Evolutionary conservation across 495 filamentous ascomycete species (phyloP).

Genomic region (Oleoguttula mirabilis): DNA sequence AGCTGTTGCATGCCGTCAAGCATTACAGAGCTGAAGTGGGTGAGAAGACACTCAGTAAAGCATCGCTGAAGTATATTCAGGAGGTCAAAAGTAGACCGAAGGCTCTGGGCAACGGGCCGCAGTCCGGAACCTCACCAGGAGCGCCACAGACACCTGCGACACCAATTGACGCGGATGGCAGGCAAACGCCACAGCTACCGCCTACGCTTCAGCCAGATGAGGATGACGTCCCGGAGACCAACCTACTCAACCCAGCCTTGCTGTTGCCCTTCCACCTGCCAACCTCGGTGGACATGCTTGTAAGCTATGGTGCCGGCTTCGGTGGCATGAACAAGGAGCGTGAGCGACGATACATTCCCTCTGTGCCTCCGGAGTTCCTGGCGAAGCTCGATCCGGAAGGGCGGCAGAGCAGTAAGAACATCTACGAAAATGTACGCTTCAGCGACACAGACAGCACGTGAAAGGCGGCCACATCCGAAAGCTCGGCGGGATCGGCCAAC

Average conservation of each 20-base stretch:
- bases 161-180: slow-evolving; percentile 9
- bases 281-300: slow-evolving; percentile 92
- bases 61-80: slow-evolving; percentile 72
- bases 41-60: slow-evolving; percentile 79
- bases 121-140: slow-evolving; percentile 12
- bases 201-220: slow-evolving; percentile 24
- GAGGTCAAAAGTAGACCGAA: slow-evolving; percentile 61
- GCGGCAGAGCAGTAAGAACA: slow-evolving; percentile 15
- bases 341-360: slow-evolving; percentile 92
- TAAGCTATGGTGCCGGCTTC: slow-evolving; percentile 88
- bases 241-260: slow-evolving; percentile 77
- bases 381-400: slow-evolving; percentile 65
- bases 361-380: slow-evolving; percentile 84
- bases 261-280: slow-evolving; percentile 92
- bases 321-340: slow-evolving; percentile 84
- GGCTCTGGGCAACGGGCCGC: slow-evolving; percentile 34
- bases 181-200: slow-evolving; percentile 15
- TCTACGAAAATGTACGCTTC: slow-evolving; percentile 19
- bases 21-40: slow-evolving; percentile 92
- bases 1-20: slow-evolving; percentile 84
- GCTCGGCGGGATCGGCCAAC: no score
- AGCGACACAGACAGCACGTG: slow-evolving; percentile 14
- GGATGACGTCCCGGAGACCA: slow-evolving; percentile 50
- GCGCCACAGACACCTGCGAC: slow-evolving; percentile 6
- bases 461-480: no score